These are phyloP conservation scores for Ligustrum vulgare DNA, from an alignment of 257 asterid genomes.

Conservation along the genomic window DNA sequence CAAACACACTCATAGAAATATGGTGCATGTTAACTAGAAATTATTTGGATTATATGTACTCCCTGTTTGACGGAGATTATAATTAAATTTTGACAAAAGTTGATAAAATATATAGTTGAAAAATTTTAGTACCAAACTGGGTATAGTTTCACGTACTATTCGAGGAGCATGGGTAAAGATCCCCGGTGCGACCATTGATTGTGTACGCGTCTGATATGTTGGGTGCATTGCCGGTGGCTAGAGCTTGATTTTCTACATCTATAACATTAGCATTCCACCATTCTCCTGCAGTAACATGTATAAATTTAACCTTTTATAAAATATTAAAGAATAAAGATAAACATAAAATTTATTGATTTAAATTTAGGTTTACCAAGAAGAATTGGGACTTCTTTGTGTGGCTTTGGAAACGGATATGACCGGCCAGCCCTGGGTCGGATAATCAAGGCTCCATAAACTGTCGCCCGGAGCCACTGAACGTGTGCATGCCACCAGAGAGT, in stretches of 20 bases:
- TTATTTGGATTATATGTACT: too few species aligned
- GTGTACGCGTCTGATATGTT: conserved; percentile 63
- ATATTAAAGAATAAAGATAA: not conserved
- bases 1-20: too few species aligned
- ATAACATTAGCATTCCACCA: conserved; percentile 76
- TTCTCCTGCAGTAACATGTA: conserved; percentile 45
- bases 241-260: conserved; percentile 46
- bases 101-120: too few species aligned
- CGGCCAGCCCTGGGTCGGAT: conserved; percentile 62
- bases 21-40: not conserved
- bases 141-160: conserved; percentile 32
- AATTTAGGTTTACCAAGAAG: conserved; percentile 41
- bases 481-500: conserved; percentile 96
- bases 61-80: too few species aligned
- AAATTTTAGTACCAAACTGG: too few species aligned
- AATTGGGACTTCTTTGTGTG: conserved; percentile 62
- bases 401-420: conserved; percentile 63
- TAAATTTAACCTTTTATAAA: too few species aligned
- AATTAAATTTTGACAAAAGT: too few species aligned
- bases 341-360: not conserved
- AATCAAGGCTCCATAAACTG: conserved; percentile 64
- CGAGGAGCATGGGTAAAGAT: conserved; percentile 63
- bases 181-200: conserved; percentile 69
- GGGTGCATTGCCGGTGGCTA: conserved; percentile 49
- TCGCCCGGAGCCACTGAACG: conserved; percentile 56